These are phyloP conservation scores for Flammula alnicola DNA, from an alignment of 1,284 basidiomycete genomes.

Conservation along the genomic window DNA sequence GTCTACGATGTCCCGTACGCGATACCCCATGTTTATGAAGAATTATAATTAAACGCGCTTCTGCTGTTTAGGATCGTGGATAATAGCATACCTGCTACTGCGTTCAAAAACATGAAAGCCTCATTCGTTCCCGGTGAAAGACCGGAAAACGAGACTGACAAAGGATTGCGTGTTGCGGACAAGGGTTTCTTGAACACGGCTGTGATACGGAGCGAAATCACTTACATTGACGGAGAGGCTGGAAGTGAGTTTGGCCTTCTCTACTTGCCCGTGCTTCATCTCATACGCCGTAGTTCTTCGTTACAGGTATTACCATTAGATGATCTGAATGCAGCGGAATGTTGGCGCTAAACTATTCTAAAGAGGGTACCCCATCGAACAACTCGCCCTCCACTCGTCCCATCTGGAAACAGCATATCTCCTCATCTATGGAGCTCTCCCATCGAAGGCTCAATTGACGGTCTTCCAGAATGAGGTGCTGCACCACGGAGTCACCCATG, in stretches of 20 bases:
- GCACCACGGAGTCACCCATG: slow-evolving; percentile 78
- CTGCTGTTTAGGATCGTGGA: slow-evolving; percentile 62
- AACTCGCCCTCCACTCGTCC: slow-evolving; percentile 76
- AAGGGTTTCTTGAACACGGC: slow-evolving; percentile 88
- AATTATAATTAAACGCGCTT: background rate
- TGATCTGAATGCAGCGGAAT: background rate
- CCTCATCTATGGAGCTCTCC: slow-evolving; percentile 87
- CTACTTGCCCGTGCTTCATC: background rate
- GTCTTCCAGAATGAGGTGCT: slow-evolving; percentile 76
- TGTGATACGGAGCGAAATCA: slow-evolving; percentile 80
- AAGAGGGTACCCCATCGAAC: slow-evolving; percentile 92
- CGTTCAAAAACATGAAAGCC: slow-evolving; percentile 79
- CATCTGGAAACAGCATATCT: slow-evolving; percentile 87
- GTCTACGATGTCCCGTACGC: slow-evolving; percentile 75
- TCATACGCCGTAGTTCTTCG: slow-evolving; percentile 56
- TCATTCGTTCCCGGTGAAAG: slow-evolving; percentile 60
- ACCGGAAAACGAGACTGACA: slow-evolving; percentile 83
- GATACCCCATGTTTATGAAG: background rate
- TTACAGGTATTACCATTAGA: slow-evolving; percentile 55
- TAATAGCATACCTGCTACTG: slow-evolving; percentile 79
- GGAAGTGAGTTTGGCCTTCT: slow-evolving; percentile 54
- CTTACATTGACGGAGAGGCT: slow-evolving; percentile 87
- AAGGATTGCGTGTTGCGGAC: slow-evolving; percentile 78
- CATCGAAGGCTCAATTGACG: slow-evolving; percentile 62
- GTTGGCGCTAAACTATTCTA: background rate